These are phyloP conservation scores for Termitomyces sp. DNA, from an alignment of 768 basidiomycete genomes.

Conservation along the genomic window DNA sequence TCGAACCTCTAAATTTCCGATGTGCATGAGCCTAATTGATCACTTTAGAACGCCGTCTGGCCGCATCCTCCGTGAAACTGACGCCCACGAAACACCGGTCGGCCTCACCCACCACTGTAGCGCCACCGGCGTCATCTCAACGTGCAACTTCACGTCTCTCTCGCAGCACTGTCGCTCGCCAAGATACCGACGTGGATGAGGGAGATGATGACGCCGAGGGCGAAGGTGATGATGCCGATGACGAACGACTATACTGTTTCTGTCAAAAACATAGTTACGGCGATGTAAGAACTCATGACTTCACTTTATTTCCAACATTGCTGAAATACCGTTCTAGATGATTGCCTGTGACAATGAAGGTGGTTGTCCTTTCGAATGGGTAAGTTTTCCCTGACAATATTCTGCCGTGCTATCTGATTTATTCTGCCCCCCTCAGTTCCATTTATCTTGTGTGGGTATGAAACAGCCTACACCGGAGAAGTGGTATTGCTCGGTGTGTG, in stretches of 20 bases:
- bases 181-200: slow-evolving; percentile 32
- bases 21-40: neutral
- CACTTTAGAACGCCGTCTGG: slow-evolving; percentile 36
- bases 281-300: slow-evolving; percentile 34
- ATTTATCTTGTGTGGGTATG: slow-evolving; percentile 57
- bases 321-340: slow-evolving; percentile 39
- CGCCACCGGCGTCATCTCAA: slow-evolving; percentile 24
- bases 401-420: neutral
- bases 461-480: slow-evolving; percentile 45
- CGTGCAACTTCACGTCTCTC: slow-evolving; percentile 46
- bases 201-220: slow-evolving; percentile 39
- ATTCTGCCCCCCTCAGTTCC: slow-evolving; percentile 44
- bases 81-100: slow-evolving; percentile 38
- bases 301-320: neutral
- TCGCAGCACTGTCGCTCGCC: slow-evolving; percentile 35
- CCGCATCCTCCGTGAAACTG: slow-evolving; percentile 40
- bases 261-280: slow-evolving; percentile 49
- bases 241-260: slow-evolving; percentile 48
- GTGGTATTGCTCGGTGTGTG: slow-evolving; percentile 55
- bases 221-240: slow-evolving; percentile 42
- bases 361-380: slow-evolving; percentile 71
- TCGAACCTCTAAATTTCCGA: neutral
- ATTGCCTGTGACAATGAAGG: slow-evolving; percentile 68
- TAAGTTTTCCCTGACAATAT: slow-evolving; percentile 25
- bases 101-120: slow-evolving; percentile 37